A percentile compares a stretch with the other conserved stretches of the same genome.
phyloP scores from a whole-genome alignment of 129 eudicot genomes.

The Lactuca saligna region DNA sequence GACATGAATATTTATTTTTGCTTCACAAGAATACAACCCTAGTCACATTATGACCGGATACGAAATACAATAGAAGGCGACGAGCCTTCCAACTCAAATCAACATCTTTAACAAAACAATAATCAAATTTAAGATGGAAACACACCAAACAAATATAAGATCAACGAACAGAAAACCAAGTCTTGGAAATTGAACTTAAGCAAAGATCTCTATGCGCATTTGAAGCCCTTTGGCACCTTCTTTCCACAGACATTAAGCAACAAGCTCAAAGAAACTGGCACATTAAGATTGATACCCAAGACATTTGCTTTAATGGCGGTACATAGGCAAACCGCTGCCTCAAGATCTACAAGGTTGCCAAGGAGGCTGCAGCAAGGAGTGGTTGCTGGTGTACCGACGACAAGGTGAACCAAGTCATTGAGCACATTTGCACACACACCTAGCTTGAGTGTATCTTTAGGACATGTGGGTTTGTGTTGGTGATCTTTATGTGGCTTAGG shows the following conservation, averaged over 20 bases:
- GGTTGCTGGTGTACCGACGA: conserved; percentile 39
- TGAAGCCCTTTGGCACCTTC: conserved; percentile 50
- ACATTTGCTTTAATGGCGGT: conserved; percentile 60
- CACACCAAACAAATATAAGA: background rate
- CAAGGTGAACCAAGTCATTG: background rate
- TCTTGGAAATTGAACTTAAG: too few species aligned
- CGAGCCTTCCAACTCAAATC: too few species aligned
- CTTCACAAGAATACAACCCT: too few species aligned
- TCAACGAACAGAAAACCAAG: background rate
- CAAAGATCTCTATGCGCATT: conserved; percentile 27
- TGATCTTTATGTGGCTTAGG: conserved; percentile 18
- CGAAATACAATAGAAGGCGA: too few species aligned
- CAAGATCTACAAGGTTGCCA: conserved; percentile 45
- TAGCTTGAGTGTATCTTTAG: conserved; percentile 13
- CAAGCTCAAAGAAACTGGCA: too few species aligned
- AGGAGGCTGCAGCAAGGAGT: conserved; percentile 45
- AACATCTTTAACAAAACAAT: background rate
- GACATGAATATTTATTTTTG: too few species aligned
- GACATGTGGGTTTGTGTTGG: conserved; percentile 28
- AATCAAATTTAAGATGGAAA: conserved; percentile 6
- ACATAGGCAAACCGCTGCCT: conserved; percentile 64
- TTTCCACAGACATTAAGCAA: too few species aligned
- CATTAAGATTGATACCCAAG: conserved; percentile 58
- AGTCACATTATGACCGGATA: too few species aligned
- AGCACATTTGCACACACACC: too few species aligned